Evolutionary conservation across 352 stramenopile genomes (phyloP), one percentile per base, ranked within the genome.

Genomic region (Plasmopara muralis): DNA sequence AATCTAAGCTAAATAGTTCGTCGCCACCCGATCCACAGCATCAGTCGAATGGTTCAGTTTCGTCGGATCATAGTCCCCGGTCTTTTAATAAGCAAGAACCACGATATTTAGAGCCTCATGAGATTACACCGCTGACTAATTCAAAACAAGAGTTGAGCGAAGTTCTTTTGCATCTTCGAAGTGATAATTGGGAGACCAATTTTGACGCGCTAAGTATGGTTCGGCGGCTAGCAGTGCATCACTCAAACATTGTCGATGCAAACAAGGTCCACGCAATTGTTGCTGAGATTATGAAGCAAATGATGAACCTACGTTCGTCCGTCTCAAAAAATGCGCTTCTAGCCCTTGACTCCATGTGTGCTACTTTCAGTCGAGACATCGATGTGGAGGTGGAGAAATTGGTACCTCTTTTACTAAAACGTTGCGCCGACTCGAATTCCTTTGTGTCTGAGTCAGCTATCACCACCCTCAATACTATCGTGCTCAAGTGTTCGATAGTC

Each of bases 271-370:
- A 83, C 34, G 53, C 52, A 0, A 53, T 85, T 9, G 46, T 76
- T 5, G 60, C 65, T 8, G 77, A 73, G 16, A 74, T 87, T 30
- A 55, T 88, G 16, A 73, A 62, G 12, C 82, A 93, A 13, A 68
- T 90, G 8, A 52, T 56, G 1, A 93, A 87, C 43, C 25, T 93
- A 42, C 74, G 82, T 8, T 93, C 79, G 0, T 73, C 67, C 0
- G 82, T 90, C 28, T 77, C 77, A 5, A 90, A 90, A 51, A 90
- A 90, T 48, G 77, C 77, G n/a, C 43, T 90, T 9, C 47, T 90
- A 9, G 74, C 79, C 34, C 55, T 93, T 4, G 76, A 89, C 9
- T 75, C 77, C 1, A 58, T 90, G 53, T 83, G 76, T 44, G 47
- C 53, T 13, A 46, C 58, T 15, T 70, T 82, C 31, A 67, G 63